phyloP scores from a whole-genome alignment of 768 basidiomycete species.

The Tricholoma sp. region DNA sequence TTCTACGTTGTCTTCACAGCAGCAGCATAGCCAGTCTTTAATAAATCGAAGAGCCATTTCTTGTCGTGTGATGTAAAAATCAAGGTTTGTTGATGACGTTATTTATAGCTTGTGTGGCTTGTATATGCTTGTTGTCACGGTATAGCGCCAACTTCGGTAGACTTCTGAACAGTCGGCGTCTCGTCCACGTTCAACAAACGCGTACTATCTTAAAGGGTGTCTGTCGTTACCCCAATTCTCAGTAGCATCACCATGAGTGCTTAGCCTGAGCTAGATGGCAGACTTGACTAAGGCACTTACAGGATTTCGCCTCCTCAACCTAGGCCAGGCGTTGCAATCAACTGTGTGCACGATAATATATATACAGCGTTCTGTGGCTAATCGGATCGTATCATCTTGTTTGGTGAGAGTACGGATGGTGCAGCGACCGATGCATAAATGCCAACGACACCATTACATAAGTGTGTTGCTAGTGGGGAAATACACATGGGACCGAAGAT shows the following conservation, averaged over 20 bases:
- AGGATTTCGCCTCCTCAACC: constrained; percentile 37
- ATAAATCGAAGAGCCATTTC: background rate
- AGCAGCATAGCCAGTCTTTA: background rate
- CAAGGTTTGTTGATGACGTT: background rate
- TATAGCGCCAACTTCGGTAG: too few species aligned
- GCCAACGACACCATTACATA: constrained; percentile 29
- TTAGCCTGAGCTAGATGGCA: too few species aligned
- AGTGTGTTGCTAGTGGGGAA: constrained; percentile 20
- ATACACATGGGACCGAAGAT: too few species aligned
- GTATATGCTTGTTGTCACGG: background rate
- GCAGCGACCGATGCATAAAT: constrained; percentile 29
- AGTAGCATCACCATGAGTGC: too few species aligned
- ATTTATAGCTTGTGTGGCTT: background rate
- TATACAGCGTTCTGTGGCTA: constrained; percentile 37
- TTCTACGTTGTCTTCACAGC: background rate
- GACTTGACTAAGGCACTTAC: too few species aligned
- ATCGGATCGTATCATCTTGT: constrained; percentile 32
- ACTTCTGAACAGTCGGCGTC: too few species aligned
- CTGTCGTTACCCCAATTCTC: too few species aligned
- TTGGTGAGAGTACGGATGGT: constrained; percentile 35
- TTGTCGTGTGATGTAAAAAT: background rate
- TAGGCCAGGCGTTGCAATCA: constrained; percentile 34
- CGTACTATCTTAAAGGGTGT: too few species aligned
- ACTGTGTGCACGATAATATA: constrained; percentile 47
- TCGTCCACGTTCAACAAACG: too few species aligned